These are phyloP conservation scores for Cladosporium colombiae DNA, from an alignment of 2,329 filamentous ascomycete genomes.

Conservation along the genomic window DNA sequence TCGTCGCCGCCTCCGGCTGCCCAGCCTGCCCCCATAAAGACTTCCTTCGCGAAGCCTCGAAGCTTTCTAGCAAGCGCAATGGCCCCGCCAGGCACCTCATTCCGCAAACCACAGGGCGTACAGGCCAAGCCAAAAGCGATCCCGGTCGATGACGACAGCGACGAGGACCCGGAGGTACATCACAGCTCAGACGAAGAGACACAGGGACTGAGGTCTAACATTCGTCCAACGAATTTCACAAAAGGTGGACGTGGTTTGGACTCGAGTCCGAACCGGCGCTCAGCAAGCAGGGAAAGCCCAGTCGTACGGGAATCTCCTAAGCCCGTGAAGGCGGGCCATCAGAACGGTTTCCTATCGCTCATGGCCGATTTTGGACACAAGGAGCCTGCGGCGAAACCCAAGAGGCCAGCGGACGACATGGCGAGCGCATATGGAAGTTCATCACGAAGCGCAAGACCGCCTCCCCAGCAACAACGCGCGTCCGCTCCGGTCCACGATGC, in stretches of 20 bases:
- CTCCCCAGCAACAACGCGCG: background rate
- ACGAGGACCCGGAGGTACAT: slow-evolving; percentile 48
- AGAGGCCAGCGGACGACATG: slow-evolving; percentile 41
- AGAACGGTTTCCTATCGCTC: slow-evolving; percentile 27
- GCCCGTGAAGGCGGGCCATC: slow-evolving; percentile 16
- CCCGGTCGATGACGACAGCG: slow-evolving; percentile 36
- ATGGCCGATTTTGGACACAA: slow-evolving; percentile 32
- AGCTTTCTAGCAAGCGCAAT: slow-evolving; percentile 61
- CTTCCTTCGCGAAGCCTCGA: slow-evolving; percentile 34
- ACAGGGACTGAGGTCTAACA: slow-evolving; percentile 53
- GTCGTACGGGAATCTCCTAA: slow-evolving; percentile 34
- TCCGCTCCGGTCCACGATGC: slow-evolving; percentile 34
- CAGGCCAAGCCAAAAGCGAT: slow-evolving; percentile 27
- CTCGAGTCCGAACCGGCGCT: slow-evolving; percentile 34
- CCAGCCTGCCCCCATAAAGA: slow-evolving; percentile 27
- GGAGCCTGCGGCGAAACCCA: slow-evolving; percentile 13
- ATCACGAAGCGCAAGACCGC: slow-evolving; percentile 29
- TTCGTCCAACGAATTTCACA: slow-evolving; percentile 61
- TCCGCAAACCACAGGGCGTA: slow-evolving; percentile 50
- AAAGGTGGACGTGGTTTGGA: slow-evolving; percentile 41
- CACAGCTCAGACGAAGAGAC: slow-evolving; percentile 34
- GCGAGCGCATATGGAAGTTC: slow-evolving; percentile 43
- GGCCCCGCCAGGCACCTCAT: slow-evolving; percentile 74
- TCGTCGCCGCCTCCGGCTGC: slow-evolving; percentile 67
- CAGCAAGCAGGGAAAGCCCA: slow-evolving; percentile 17